phyloP scores from a whole-genome alignment of 2,329 filamentous ascomycete genomes.

The Alternaria postmessia region DNA sequence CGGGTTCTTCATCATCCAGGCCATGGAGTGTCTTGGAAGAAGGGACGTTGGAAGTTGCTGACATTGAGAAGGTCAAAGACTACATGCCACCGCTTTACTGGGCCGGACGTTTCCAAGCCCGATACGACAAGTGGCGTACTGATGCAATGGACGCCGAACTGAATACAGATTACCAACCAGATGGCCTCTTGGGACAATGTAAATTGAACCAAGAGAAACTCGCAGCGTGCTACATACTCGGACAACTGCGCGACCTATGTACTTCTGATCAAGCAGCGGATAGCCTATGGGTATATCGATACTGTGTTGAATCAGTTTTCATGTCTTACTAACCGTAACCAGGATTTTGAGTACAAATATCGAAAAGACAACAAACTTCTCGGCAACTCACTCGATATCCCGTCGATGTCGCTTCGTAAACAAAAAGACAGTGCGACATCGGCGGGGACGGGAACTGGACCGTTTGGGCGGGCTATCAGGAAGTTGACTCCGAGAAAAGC shows the following conservation, averaged over 20 bases:
- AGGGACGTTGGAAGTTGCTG: slow-evolving; percentile 25
- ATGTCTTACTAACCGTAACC: background rate
- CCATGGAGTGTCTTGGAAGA: slow-evolving; percentile 17
- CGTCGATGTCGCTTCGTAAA: slow-evolving; percentile 29
- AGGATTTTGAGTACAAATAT: slow-evolving; percentile 49
- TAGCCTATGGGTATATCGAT: slow-evolving; percentile 42
- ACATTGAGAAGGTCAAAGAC: slow-evolving; percentile 40
- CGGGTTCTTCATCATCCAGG: background rate
- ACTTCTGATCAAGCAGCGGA: slow-evolving; percentile 39
- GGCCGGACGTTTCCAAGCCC: slow-evolving; percentile 46
- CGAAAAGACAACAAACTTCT: slow-evolving; percentile 41
- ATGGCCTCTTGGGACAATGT: slow-evolving; percentile 31
- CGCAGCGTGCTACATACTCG: slow-evolving; percentile 41
- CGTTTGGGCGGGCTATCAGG: slow-evolving; percentile 42
- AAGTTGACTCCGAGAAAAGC: slow-evolving; percentile 47
- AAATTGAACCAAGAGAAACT: slow-evolving; percentile 36
- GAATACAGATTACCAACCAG: slow-evolving; percentile 13
- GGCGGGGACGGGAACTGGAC: slow-evolving; percentile 24
- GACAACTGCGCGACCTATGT: slow-evolving; percentile 43
- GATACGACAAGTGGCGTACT: slow-evolving; percentile 47
- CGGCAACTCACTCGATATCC: slow-evolving; percentile 23
- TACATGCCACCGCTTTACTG: slow-evolving; percentile 47
- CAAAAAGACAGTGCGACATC: slow-evolving; percentile 24
- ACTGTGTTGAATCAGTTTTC: background rate
- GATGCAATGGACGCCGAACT: slow-evolving; percentile 38